Evolutionary conservation across 106 monocot species (phyloP).

Genomic region (Vanilla planifolia): DNA sequence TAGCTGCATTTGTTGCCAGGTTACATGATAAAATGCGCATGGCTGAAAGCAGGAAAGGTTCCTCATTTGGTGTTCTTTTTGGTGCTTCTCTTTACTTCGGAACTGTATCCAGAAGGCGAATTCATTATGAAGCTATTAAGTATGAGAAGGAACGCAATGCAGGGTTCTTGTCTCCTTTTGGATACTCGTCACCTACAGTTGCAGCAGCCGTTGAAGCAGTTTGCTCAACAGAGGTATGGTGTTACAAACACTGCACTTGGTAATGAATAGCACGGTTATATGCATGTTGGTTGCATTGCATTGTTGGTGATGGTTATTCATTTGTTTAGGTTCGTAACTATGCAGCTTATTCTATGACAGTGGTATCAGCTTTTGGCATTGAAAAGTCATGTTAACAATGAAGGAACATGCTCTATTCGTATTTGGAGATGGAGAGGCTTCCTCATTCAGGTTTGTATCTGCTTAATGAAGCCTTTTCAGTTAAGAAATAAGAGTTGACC

Average conservation of each 20-base stretch:
- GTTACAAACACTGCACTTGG: not conserved
- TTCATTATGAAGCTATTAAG: constrained; percentile 77
- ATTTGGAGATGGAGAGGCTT: constrained; percentile 94
- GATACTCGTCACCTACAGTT: constrained; percentile 81
- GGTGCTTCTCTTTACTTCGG: constrained; percentile 67
- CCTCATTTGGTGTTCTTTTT: constrained; percentile 76
- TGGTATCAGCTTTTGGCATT: constrained; percentile 80
- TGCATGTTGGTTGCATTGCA: constrained; percentile 2
- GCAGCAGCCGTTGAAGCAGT: constrained; percentile 67
- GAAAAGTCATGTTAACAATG: constrained; percentile 50
- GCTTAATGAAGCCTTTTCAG: not conserved
- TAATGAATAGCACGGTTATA: too few species aligned
- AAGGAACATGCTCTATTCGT: constrained; percentile 41
- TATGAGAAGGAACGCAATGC: constrained; percentile 96
- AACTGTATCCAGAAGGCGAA: constrained; percentile 77
- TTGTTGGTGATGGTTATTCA: not conserved
- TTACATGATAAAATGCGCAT: constrained; percentile 74
- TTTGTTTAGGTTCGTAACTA: constrained; percentile 3
- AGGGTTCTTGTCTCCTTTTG: constrained; percentile 95
- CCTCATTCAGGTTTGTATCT: constrained; percentile 68
- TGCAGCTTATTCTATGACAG: constrained; percentile 40
- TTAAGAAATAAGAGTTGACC: not conserved
- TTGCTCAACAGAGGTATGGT: constrained; percentile 82
- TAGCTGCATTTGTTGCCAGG: constrained; percentile 22
- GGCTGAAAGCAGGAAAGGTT: constrained; percentile 54